phyloP scores from a whole-genome alignment of 768 basidiomycete genomes.

The Udeniomyces megalosporus region DNA sequence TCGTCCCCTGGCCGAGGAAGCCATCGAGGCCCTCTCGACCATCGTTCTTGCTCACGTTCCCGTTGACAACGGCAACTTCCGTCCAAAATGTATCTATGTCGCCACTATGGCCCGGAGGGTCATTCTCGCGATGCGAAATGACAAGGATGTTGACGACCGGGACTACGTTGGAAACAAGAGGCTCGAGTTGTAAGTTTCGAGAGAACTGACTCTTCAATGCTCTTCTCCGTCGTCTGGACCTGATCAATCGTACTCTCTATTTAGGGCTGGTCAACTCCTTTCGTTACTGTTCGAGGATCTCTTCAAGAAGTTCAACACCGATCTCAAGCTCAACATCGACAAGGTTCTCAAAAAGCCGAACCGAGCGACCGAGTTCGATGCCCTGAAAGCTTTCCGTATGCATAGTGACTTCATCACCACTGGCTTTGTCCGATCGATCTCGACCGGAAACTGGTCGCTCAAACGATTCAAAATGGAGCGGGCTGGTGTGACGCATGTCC shows the following conservation, averaged over 20 bases:
- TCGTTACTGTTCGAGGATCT: slow-evolving; percentile 93
- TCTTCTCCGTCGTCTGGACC: not conserved
- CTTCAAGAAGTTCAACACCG: slow-evolving; percentile 96
- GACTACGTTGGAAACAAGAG: slow-evolving; percentile 99
- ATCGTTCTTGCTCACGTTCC: slow-evolving; percentile 95
- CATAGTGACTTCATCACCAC: slow-evolving; percentile 91
- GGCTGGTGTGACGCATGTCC: slow-evolving; percentile 93
- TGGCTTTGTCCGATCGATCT: slow-evolving; percentile 91
- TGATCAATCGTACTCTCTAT: not conserved
- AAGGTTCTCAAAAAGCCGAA: slow-evolving; percentile 94
- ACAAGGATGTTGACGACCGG: slow-evolving; percentile 92
- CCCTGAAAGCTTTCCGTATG: slow-evolving; percentile 83
- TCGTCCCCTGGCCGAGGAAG: slow-evolving; percentile 75
- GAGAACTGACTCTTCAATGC: too few species aligned
- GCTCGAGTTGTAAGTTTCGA: slow-evolving; percentile 74
- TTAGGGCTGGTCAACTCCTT: slow-evolving; percentile 83
- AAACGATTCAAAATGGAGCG: slow-evolving; percentile 99
- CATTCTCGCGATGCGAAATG: slow-evolving; percentile 89
- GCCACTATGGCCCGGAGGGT: slow-evolving; percentile 95
- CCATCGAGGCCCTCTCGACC: slow-evolving; percentile 86
- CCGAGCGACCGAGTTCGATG: slow-evolving; percentile 85
- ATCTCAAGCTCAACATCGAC: slow-evolving; percentile 86
- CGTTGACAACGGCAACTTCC: slow-evolving; percentile 71
- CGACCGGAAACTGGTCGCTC: slow-evolving; percentile 96
- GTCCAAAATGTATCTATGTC: slow-evolving; percentile 88